Evolutionary conservation across 1,284 basidiomycete species (phyloP).

Genomic region (Xerocomus minutiporus): DNA sequence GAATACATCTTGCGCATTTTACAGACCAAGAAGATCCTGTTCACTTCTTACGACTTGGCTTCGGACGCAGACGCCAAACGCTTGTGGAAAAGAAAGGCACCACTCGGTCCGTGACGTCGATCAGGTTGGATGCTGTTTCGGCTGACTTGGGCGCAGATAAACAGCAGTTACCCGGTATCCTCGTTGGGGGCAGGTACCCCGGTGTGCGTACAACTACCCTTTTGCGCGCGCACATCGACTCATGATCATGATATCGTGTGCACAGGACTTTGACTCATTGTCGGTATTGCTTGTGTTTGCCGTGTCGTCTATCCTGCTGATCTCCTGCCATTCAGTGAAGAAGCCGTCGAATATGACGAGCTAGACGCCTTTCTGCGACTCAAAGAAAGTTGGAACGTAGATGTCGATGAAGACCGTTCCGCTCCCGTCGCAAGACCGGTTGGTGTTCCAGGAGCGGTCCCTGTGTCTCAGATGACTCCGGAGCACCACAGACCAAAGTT

Average conservation of each 20-base stretch:
- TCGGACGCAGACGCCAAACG: constrained; percentile 76
- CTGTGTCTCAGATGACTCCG: constrained; percentile 74
- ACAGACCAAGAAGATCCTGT: constrained; percentile 78
- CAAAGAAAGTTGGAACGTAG: constrained; percentile 61
- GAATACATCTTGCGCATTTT: constrained; percentile 72
- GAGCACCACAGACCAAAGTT: constrained; percentile 58
- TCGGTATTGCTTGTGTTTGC: constrained; percentile 28
- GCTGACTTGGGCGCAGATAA: constrained; percentile 48
- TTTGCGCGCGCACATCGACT: neutral
- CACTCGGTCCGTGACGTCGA: constrained; percentile 44
- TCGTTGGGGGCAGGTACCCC: constrained; percentile 64
- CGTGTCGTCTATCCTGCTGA: constrained; percentile 10
- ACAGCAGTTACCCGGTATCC: constrained; percentile 74
- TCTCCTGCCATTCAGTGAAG: constrained; percentile 49
- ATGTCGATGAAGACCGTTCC: constrained; percentile 51
- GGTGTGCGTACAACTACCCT: constrained; percentile 39
- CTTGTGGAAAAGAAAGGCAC: constrained; percentile 74
- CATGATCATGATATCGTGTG: constrained; percentile 1
- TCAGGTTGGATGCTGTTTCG: neutral
- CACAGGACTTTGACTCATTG: constrained; percentile 56
- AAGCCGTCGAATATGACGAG: constrained; percentile 72
- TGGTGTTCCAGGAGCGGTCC: constrained; percentile 71
- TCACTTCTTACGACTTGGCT: constrained; percentile 75
- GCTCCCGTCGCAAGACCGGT: constrained; percentile 52
- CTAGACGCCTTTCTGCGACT: constrained; percentile 67